Base-by-base conservation (phyloP, 2,329 filamentous ascomycete genomes). In the Diaporthe aspalathi region DNA sequence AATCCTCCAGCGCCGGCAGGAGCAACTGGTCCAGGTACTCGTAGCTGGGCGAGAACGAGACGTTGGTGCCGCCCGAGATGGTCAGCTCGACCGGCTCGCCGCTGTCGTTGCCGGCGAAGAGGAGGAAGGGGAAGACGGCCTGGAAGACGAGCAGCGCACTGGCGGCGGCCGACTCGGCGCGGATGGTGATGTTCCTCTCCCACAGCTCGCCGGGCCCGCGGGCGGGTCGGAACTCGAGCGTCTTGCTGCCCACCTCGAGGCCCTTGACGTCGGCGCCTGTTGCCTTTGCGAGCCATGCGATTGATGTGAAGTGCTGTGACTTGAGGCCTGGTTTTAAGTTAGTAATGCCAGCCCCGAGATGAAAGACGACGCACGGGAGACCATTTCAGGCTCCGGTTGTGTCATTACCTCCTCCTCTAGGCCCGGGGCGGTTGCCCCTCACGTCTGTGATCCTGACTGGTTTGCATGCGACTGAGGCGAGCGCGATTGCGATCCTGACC, bases 11-110 rank as follows among this genome's bases (percentile, higher is more conserved):
- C 0, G 83, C 81, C 3, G 89, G 89, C 40, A 90, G 79, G 1
- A 91, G 81, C 0, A 91, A 86, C 75, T 91, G 89, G 75, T 90
- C 87, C 4, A 91, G 79, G 75, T 91, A 92, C 75, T 92, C 89
- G 71, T 84, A 90, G n/a, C 85, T 88, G 1, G 84, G 81, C 0
- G 88, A 89, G 75, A 84, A 89, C 12, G 83, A 81, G 2, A 88
- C 85, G 73, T 91, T 91, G 1, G 89, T 91, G 20, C 89, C 89
- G 6, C 89, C 89, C 1, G 84, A 82, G 8, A 91, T 84, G 22
- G 83, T 82, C 6, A 91, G 74, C 38, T 83, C 82, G 27, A 90
- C 80, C 1, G 84, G 83, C 32, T 84, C 81, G 8, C 75, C 78
- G n/a, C 73, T 76, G 8, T 81, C 80, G 72, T 83, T 82, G n/a